phyloP scores from a whole-genome alignment of 148 eudicot species.

The Rhododendron griersonianum region DNA sequence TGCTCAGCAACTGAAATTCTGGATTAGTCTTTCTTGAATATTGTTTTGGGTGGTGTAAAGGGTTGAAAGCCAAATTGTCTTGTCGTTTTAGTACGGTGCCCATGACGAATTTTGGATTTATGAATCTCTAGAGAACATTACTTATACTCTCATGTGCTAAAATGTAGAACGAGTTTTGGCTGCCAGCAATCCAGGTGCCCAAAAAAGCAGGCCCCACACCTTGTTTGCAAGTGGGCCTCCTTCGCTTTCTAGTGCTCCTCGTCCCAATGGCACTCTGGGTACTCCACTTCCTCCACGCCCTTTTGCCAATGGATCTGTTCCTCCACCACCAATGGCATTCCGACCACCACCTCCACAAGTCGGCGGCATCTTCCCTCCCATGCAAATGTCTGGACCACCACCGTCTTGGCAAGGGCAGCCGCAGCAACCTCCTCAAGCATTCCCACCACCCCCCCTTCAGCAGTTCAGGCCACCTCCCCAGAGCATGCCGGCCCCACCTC shows the following conservation, averaged over 20 bases:
- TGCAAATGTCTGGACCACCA: constrained; percentile 49
- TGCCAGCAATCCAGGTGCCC: constrained; percentile 67
- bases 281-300: constrained; percentile 63
- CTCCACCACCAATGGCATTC: constrained; percentile 49
- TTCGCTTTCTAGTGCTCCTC: constrained; percentile 35
- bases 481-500: constrained; percentile 68
- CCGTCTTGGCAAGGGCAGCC: constrained; percentile 69
- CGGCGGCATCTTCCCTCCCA: constrained; percentile 35
- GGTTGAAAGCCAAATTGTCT: neutral
- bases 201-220: constrained; percentile 84
- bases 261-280: constrained; percentile 54
- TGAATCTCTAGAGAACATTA: neutral
- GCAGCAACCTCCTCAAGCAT: constrained; percentile 37
- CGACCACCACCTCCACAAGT: constrained; percentile 49
- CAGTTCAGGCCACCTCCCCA: constrained; percentile 60
- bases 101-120: neutral
- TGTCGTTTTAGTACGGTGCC: neutral
- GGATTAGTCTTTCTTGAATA: neutral
- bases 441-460: constrained; percentile 37
- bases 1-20: neutral
- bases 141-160: neutral
- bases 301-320: constrained; percentile 61
- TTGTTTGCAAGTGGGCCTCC: constrained; percentile 95
- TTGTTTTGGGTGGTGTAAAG: neutral
- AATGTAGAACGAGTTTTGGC: constrained; percentile 81